phyloP scores from a whole-genome alignment of 83 land plant genomes.

The Picea abies region DNA sequence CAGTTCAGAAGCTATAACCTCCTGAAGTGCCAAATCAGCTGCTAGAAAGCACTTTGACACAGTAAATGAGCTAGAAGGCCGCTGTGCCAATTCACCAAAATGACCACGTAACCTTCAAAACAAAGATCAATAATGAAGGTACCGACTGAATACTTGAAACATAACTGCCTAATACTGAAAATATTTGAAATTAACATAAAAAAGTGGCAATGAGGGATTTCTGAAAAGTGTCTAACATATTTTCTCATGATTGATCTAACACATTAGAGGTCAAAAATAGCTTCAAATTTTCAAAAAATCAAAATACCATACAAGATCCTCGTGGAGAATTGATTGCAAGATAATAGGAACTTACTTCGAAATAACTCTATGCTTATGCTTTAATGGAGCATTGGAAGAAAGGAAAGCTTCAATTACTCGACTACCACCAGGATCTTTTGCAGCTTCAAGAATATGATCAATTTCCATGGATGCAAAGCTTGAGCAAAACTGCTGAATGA shows the following conservation, averaged over 20 bases:
- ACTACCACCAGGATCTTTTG: slow-evolving; percentile 84
- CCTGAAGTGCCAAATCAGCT: slow-evolving; percentile 62
- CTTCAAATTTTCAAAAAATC: not conserved
- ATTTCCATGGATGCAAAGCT: slow-evolving; percentile 78
- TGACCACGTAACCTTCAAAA: slow-evolving; percentile 67
- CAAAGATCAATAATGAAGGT: slow-evolving; percentile 1
- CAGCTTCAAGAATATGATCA: slow-evolving; percentile 56
- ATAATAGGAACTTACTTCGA: slow-evolving; percentile 56
- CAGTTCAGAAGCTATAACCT: slow-evolving; percentile 71
- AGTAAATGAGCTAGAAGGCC: slow-evolving; percentile 67
- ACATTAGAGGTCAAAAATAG: not conserved
- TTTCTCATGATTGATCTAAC: not conserved
- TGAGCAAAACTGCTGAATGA: slow-evolving; percentile 55
- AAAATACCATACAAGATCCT: not conserved
- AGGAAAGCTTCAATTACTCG: slow-evolving; percentile 87
- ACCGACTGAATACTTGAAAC: not conserved
- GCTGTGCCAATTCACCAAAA: slow-evolving; percentile 82
- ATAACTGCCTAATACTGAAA: not conserved
- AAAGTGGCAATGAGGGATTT: not conserved
- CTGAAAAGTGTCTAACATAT: not conserved
- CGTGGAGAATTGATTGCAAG: not conserved
- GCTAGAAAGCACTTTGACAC: slow-evolving; percentile 77
- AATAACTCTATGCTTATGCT: slow-evolving; percentile 70
- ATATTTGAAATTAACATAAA: not conserved
- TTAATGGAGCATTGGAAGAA: slow-evolving; percentile 58